phyloP scores from a whole-genome alignment of 192 early-diverging fungal genomes.

The Thoreauomyces humboldtii region DNA sequence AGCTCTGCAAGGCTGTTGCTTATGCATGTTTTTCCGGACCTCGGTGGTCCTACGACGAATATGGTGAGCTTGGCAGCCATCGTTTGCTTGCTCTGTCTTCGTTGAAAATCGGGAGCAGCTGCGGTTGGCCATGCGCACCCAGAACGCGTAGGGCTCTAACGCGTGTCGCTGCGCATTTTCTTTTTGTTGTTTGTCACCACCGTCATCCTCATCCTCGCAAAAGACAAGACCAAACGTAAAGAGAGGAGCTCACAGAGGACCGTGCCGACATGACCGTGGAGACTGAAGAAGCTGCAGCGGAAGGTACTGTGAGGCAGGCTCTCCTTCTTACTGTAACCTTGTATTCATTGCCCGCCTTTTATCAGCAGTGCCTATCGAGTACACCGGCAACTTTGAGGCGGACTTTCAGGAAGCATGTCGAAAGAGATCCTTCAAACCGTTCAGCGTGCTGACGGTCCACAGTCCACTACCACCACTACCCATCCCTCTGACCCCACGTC shows the following conservation, averaged over 20 bases:
- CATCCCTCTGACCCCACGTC: slow-evolving; percentile 21
- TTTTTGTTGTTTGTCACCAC: too few relatives aligned
- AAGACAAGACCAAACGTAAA: too few relatives aligned
- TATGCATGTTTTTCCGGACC: too few relatives aligned
- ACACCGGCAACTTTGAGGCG: slow-evolving; percentile 39
- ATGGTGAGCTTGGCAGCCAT: too few relatives aligned
- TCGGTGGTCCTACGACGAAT: too few relatives aligned
- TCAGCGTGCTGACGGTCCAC: slow-evolving; percentile 34
- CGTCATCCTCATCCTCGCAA: too few relatives aligned
- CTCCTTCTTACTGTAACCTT: background rate
- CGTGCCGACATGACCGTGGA: slow-evolving; percentile 9
- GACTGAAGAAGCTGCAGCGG: background rate
- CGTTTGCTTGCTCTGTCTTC: too few relatives aligned
- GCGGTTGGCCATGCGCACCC: too few relatives aligned
- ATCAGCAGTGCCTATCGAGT: slow-evolving; percentile 13
- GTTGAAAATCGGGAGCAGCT: too few relatives aligned
- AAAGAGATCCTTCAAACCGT: slow-evolving; percentile 16
- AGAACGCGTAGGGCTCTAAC: too few relatives aligned
- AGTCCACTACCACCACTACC: slow-evolving; percentile 47
- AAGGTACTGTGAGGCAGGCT: background rate
- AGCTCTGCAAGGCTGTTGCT: too few relatives aligned
- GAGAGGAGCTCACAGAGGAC: background rate
- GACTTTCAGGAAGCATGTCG: slow-evolving; percentile 44
- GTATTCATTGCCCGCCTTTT: background rate
- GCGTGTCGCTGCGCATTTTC: too few relatives aligned